Conservation (phyloP, 192 early-diverging fungal genomes). For the Umbelopsis vinacea region DNA sequence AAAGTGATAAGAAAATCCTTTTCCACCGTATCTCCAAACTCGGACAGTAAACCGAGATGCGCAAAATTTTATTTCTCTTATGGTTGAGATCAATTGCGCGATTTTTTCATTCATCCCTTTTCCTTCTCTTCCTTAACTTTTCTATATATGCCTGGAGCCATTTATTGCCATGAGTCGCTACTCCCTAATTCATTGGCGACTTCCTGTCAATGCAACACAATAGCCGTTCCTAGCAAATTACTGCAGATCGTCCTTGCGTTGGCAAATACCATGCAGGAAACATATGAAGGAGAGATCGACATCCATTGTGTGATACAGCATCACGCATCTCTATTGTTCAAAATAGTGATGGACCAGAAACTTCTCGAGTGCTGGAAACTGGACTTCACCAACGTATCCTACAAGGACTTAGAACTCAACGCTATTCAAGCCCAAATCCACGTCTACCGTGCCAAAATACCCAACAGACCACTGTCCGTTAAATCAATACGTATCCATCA, state of each 20-base stretch:
- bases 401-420: neutral
- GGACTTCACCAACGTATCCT: neutral
- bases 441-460: neutral
- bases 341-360: neutral
- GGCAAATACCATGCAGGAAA: conserved; percentile 2
- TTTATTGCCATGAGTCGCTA: neutral
- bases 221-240: neutral
- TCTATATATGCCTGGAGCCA: conserved; percentile 19
- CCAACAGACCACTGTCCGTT: neutral
- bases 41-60: conserved; percentile 13
- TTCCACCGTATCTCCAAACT: neutral
- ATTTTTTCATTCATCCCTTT: neutral
- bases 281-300: neutral
- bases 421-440: neutral
- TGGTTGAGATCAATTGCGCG: neutral
- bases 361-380: neutral
- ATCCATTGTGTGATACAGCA: neutral
- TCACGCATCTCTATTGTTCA: neutral
- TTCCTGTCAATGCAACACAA: neutral
- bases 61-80: neutral
- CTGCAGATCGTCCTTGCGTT: neutral
- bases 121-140: neutral
- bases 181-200: neutral
- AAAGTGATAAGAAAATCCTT: neutral
- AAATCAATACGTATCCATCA: neutral